Percentiles rank a stretch among this genome's conserved stretches.
These are phyloP conservation scores for Globisporangium mamillatum DNA, from an alignment of 352 stramenopile genomes.

Conservation along the genomic window DNA sequence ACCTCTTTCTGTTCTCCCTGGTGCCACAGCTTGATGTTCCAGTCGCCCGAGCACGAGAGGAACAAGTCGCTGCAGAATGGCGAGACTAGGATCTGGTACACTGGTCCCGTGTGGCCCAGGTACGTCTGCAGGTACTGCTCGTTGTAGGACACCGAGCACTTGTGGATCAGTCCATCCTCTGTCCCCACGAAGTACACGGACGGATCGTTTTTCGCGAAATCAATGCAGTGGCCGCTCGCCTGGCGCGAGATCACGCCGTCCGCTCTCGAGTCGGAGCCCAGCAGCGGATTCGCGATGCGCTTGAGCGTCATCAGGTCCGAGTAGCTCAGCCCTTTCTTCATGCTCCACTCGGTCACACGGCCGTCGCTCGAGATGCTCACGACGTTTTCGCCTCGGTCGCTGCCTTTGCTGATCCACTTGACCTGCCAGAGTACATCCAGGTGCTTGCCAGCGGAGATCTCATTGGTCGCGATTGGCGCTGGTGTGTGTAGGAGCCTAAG, in stretches of 20 bases:
- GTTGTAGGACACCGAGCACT: constrained; percentile 92
- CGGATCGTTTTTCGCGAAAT: constrained; percentile 79
- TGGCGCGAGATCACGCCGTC: constrained; percentile 88
- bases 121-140: constrained; percentile 93
- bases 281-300: constrained; percentile 62
- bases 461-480: constrained; percentile 52
- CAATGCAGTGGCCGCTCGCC: constrained; percentile 84
- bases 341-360: constrained; percentile 91
- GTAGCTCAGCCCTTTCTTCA: constrained; percentile 90
- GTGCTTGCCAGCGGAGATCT: constrained; percentile 68
- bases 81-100: constrained; percentile 88
- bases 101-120: constrained; percentile 79
- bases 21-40: constrained; percentile 88
- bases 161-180: constrained; percentile 91
- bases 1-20: constrained; percentile 47
- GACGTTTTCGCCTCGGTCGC: constrained; percentile 80
- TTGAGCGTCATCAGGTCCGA: constrained; percentile 91
- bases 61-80: constrained; percentile 86
- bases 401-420: constrained; percentile 89
- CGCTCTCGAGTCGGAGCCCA: constrained; percentile 58
- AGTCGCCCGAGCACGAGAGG: constrained; percentile 88
- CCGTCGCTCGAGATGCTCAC: constrained; percentile 91
- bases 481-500: constrained; percentile 25
- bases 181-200: constrained; percentile 90
- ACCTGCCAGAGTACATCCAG: constrained; percentile 92